Evolutionary conservation across 2,329 filamentous ascomycete genomes (phyloP).

Genomic region (Ceratocystis diversiconidia): DNA sequence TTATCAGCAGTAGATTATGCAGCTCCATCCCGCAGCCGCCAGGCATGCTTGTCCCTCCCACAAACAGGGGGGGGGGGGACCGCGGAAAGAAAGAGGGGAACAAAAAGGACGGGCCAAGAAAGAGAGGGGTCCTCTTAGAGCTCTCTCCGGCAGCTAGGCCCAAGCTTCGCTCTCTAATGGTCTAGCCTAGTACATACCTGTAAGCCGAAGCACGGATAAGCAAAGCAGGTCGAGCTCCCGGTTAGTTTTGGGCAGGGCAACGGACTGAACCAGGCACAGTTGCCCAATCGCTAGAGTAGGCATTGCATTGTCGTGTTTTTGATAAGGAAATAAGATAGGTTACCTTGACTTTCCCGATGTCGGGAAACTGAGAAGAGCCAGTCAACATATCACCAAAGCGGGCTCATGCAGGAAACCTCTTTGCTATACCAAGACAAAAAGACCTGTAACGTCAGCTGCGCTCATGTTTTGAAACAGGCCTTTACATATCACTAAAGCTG

Average conservation of each 20-base stretch:
- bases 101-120: not conserved
- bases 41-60: not conserved
- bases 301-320: not conserved
- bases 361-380: not conserved
- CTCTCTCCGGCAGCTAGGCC: not conserved
- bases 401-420: not conserved
- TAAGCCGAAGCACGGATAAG: not conserved
- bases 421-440: not conserved
- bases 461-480: not conserved
- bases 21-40: not conserved
- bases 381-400: not conserved
- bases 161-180: not conserved
- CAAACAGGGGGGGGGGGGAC: not conserved
- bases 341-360: not conserved
- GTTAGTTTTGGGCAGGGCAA: not conserved
- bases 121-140: not conserved
- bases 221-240: not conserved
- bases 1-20: slow-evolving; percentile 5
- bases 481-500: not conserved
- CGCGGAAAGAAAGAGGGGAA: not conserved
- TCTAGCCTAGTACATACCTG: not conserved
- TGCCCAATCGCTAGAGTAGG: not conserved
- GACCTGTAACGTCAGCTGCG: not conserved
- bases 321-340: not conserved
- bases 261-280: not conserved